These are phyloP conservation scores for Pyrrhoderma lamaoense DNA, from an alignment of 1,284 basidiomycete genomes.

Conservation along the genomic window DNA sequence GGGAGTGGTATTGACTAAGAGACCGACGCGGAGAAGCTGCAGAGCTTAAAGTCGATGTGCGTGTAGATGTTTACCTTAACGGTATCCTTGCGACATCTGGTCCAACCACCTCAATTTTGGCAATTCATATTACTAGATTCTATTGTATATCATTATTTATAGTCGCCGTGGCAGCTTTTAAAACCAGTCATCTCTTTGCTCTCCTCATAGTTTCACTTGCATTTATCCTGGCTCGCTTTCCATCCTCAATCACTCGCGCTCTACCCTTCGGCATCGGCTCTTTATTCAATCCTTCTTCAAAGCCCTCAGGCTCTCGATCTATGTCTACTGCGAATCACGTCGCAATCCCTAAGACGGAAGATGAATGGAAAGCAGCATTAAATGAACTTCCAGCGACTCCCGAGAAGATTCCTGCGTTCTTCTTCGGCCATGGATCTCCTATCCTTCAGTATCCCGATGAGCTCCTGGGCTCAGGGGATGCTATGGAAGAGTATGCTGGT, in stretches of 20 bases:
- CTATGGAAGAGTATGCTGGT: slow-evolving; percentile 34
- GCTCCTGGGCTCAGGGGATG: slow-evolving; percentile 19
- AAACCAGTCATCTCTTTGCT: background rate
- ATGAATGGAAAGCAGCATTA: slow-evolving; percentile 51
- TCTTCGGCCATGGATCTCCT: slow-evolving; percentile 68
- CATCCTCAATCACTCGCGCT: slow-evolving; percentile 8
- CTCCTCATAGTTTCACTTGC: slow-evolving; percentile 5
- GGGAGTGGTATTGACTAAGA: background rate
- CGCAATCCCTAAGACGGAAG: slow-evolving; percentile 29
- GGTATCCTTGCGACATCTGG: no score
- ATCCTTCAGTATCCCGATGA: slow-evolving; percentile 37
- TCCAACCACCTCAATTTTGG: no score
- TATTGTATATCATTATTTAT: background rate
- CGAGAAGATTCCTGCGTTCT: slow-evolving; percentile 62
- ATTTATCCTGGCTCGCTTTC: slow-evolving; percentile 5
- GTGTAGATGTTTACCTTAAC: background rate
- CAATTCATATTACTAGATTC: no score
- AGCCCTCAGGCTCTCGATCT: slow-evolving; percentile 7
- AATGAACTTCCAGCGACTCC: slow-evolving; percentile 52
- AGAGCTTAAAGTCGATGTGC: slow-evolving; percentile 5
- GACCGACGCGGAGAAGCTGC: background rate
- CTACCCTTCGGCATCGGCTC: background rate
- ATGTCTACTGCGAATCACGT: slow-evolving; percentile 15
- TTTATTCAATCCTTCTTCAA: no score
- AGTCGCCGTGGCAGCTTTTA: slow-evolving; percentile 11